Conservation (phyloP, 441 rosid genomes). For the Populus hybrid region DNA sequence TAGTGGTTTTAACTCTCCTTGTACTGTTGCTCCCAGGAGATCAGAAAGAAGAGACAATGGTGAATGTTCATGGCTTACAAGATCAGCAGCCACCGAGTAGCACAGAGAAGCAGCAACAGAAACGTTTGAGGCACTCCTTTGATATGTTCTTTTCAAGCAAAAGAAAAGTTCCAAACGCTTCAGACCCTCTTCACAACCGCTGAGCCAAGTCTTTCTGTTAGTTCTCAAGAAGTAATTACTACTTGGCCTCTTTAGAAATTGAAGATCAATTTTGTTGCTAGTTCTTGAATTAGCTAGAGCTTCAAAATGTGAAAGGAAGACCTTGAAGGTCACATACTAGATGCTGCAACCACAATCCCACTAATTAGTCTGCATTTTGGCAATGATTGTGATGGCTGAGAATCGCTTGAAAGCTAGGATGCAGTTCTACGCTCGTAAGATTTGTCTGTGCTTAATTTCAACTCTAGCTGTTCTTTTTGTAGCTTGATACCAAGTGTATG, state of each 20-base stretch:
- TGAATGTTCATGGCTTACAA: conserved; percentile 18
- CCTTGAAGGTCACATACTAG: neutral
- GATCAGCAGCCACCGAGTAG: conserved; percentile 6
- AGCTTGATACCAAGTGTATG: conserved; percentile 7
- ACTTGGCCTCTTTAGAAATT: neutral
- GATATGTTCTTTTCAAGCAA: conserved; percentile 47
- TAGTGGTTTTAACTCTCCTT: conserved; percentile 28
- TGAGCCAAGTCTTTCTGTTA: conserved; percentile 18
- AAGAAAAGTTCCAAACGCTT: conserved; percentile 61
- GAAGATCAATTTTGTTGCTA: neutral
- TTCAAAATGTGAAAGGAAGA: conserved; percentile 5
- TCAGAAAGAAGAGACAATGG: conserved; percentile 19
- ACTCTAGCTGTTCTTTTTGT: conserved; percentile 9
- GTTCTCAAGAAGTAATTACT: neutral
- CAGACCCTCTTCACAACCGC: conserved; percentile 83
- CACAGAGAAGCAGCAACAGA: conserved; percentile 18
- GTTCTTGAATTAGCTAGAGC: neutral
- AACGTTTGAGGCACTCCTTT: conserved; percentile 22
- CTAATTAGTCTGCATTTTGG: neutral
- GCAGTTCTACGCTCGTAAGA: neutral
- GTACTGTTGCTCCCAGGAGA: conserved; percentile 35
- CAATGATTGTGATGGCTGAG: conserved; percentile 1
- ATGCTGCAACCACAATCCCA: neutral
- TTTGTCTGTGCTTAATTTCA: neutral
- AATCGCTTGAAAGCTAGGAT: neutral